Conservation (phyloP, 2,329 filamentous ascomycete species). For the Aspergillus hortae region DNA sequence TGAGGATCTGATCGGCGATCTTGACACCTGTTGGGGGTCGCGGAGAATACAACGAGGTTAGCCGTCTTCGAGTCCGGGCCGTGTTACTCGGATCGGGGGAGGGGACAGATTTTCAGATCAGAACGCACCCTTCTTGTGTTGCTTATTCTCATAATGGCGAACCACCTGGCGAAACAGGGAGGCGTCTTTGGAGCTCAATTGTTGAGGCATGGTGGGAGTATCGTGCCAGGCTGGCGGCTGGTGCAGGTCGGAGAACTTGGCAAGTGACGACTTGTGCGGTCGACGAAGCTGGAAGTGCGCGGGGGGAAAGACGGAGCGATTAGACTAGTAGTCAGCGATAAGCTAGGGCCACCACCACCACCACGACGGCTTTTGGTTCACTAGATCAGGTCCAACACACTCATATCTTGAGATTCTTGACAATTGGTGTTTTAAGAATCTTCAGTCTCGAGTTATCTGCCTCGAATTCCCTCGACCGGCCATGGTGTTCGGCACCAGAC, state of each 20-base stretch:
- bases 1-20: conserved; percentile 91
- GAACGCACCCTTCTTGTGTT: conserved; percentile 77
- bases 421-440: no score
- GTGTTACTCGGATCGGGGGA: neutral
- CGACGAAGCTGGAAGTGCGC: conserved; percentile 33
- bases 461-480: no score
- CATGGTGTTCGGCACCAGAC: neutral
- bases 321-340: conserved; percentile 15
- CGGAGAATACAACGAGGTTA: conserved; percentile 19
- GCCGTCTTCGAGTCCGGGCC: conserved; percentile 4
- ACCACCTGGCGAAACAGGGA: conserved; percentile 93
- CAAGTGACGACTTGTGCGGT: conserved; percentile 29
- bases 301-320: conserved; percentile 19
- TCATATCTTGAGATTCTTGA: no score
- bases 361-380: neutral
- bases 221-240: conserved; percentile 23
- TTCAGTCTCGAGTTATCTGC: no score
- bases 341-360: conserved; percentile 9
- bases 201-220: conserved; percentile 42
- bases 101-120: neutral
- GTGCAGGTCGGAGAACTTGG: conserved; percentile 13
- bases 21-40: conserved; percentile 65
- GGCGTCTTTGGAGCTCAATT: conserved; percentile 73
- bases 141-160: conserved; percentile 95
- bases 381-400: neutral